phyloP scores from a whole-genome alignment of 2,329 filamentous ascomycete species.

The Cytospora schulzeri region DNA sequence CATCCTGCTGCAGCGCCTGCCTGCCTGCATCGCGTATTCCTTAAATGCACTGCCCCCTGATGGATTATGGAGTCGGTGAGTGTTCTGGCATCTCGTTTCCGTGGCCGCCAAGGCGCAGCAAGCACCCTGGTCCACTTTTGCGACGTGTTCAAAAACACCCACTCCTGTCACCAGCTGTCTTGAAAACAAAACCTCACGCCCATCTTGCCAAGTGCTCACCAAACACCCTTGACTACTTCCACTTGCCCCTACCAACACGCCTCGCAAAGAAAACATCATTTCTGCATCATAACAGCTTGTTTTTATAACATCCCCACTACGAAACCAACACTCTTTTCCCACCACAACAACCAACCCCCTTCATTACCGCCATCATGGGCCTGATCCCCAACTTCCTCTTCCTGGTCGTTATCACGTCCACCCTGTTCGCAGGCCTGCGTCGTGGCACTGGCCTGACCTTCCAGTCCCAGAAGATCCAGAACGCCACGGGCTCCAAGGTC shows the following conservation, averaged over 20 bases:
- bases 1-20: too few relatives aligned
- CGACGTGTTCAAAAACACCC: neutral
- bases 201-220: neutral
- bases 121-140: neutral
- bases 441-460: slow-evolving; percentile 26
- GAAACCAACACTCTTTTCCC: too few relatives aligned
- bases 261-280: neutral
- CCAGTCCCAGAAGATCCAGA: slow-evolving; percentile 25
- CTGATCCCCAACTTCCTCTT: slow-evolving; percentile 27
- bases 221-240: neutral
- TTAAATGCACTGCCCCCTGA: neutral
- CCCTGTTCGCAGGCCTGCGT: slow-evolving; percentile 26
- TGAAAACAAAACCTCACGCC: neutral
- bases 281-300: neutral
- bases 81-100: neutral
- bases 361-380: slow-evolving; percentile 14
- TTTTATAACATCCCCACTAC: neutral
- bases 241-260: neutral
- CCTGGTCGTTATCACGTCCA: slow-evolving; percentile 26
- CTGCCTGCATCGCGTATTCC: neutral
- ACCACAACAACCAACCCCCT: neutral
- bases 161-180: neutral
- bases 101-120: neutral
- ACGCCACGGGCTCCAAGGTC: slow-evolving; percentile 15
- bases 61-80: neutral